A percentile compares a stretch with the other conserved stretches of the same genome.
phyloP scores from a whole-genome alignment of 2,329 filamentous ascomycete species.

The Gliomastix tumulicola region DNA sequence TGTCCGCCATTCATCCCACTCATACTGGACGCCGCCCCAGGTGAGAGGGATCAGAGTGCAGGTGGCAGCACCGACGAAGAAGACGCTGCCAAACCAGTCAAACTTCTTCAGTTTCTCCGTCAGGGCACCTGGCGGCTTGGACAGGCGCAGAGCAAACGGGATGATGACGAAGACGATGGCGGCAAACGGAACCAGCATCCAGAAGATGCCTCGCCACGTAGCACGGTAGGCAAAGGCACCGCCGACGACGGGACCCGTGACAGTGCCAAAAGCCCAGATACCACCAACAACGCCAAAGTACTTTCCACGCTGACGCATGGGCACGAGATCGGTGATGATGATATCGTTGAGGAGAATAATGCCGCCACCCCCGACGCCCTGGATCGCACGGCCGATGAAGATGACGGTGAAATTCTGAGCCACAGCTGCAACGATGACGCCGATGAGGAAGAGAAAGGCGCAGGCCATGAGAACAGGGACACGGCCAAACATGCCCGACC shows the following conservation, averaged over 20 bases:
- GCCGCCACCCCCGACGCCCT: slow-evolving; percentile 35
- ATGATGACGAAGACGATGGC: not conserved
- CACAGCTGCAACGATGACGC: slow-evolving; percentile 43
- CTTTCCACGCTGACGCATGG: slow-evolving; percentile 35
- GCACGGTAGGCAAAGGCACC: slow-evolving; percentile 7
- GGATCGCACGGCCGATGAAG: slow-evolving; percentile 39
- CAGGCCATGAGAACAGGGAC: slow-evolving; percentile 28
- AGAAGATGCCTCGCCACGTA: slow-evolving; percentile 20
- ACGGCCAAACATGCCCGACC: slow-evolving; percentile 42
- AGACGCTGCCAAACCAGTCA: slow-evolving; percentile 30
- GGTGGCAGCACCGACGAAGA: slow-evolving; percentile 25
- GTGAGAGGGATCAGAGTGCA: slow-evolving; percentile 9
- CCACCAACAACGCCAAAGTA: slow-evolving; percentile 25
- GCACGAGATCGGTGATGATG: slow-evolving; percentile 35
- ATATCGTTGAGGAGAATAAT: slow-evolving; percentile 23
- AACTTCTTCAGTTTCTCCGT: slow-evolving; percentile 11
- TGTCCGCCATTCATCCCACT: slow-evolving; percentile 3
- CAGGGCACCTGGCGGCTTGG: slow-evolving; percentile 1
- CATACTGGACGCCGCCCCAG: slow-evolving; percentile 6
- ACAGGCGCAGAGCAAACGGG: not conserved
- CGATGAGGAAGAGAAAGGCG: slow-evolving; percentile 40
- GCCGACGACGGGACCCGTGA: slow-evolving; percentile 19
- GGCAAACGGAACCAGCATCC: not conserved
- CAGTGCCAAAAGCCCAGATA: slow-evolving; percentile 21
- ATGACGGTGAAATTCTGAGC: slow-evolving; percentile 35